Conservation (phyloP, 257 asterid genomes). For the Forsythia suspensa region DNA sequence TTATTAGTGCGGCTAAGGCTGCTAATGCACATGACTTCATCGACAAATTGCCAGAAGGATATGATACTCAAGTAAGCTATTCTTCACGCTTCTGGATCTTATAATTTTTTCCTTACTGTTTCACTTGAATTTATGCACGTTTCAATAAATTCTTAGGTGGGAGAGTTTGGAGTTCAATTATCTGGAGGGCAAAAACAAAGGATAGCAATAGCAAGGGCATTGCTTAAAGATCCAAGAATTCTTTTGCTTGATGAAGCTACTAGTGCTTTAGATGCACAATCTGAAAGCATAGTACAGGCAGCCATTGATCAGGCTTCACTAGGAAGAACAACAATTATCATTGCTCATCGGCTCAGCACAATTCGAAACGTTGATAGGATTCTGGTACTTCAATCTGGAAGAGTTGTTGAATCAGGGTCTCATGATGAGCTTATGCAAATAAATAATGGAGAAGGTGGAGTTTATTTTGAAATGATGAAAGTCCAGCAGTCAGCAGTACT, state of each 20-base stretch:
- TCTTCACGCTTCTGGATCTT: neutral
- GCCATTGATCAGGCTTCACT: slow-evolving; percentile 64
- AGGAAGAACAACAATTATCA: slow-evolving; percentile 64
- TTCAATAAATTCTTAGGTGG: slow-evolving; percentile 47
- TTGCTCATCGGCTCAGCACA: slow-evolving; percentile 74
- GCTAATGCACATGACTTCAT: slow-evolving; percentile 81
- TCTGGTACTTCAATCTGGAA: slow-evolving; percentile 57
- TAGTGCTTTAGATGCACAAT: slow-evolving; percentile 72
- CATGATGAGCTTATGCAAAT: slow-evolving; percentile 54
- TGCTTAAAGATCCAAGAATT: slow-evolving; percentile 61
- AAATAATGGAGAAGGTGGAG: slow-evolving; percentile 35
- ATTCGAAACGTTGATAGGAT: slow-evolving; percentile 50
- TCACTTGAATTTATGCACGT: slow-evolving; percentile 7
- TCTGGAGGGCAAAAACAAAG: slow-evolving; percentile 90
- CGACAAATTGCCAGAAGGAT: slow-evolving; percentile 50
- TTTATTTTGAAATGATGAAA: slow-evolving; percentile 51
- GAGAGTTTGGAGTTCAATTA: slow-evolving; percentile 64
- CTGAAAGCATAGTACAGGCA: slow-evolving; percentile 63
- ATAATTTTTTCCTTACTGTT: neutral
- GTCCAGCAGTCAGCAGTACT: slow-evolving; percentile 47
- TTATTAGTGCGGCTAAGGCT: slow-evolving; percentile 52
- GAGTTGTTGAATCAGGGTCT: slow-evolving; percentile 63
- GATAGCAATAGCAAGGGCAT: slow-evolving; percentile 75
- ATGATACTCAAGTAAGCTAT: slow-evolving; percentile 60
- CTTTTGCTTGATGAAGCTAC: slow-evolving; percentile 89